Evolutionary conservation across 192 early-diverging fungal species (phyloP).

Genomic region (Obelidium mucronatum): DNA sequence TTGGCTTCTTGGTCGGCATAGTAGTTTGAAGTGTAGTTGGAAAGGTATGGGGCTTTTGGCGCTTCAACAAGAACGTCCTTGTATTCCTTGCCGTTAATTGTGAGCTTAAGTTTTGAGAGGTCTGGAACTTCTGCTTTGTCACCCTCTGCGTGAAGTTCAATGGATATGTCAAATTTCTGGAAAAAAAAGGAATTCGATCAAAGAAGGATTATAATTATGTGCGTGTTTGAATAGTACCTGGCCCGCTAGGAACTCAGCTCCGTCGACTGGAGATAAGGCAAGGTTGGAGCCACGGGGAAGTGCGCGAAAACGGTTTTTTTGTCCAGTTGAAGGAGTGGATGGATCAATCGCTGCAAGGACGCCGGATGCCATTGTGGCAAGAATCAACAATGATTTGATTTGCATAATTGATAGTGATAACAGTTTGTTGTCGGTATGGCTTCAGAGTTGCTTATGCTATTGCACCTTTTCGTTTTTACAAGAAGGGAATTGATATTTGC

Average conservation of each 20-base stretch:
- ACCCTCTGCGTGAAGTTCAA: conserved; percentile 65
- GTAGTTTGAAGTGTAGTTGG: conserved; percentile 56
- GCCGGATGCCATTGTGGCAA: neutral
- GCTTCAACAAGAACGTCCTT: conserved; percentile 46
- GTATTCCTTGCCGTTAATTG: conserved; percentile 51
- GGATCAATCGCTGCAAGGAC: conserved; percentile 24
- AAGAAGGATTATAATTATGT: neutral
- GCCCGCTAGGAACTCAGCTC: conserved; percentile 64
- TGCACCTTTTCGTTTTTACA: no score
- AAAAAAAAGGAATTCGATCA: neutral
- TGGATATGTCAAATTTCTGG: conserved; percentile 63
- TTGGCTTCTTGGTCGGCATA: conserved; percentile 45
- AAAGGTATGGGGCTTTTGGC: conserved; percentile 36
- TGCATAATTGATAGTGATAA: no score
- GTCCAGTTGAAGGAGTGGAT: conserved; percentile 35
- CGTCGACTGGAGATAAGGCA: conserved; percentile 43
- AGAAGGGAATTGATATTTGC: no score
- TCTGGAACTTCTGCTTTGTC: conserved; percentile 25
- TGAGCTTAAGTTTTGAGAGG: conserved; percentile 52
- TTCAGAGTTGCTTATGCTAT: no score
- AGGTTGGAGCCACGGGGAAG: conserved; percentile 38
- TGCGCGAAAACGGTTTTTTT: conserved; percentile 35
- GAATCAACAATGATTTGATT: neutral
- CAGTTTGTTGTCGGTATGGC: no score
- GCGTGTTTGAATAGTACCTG: conserved; percentile 17